Evolutionary conservation across 805 yeast species (phyloP).

Genomic region (Nakazawaea holstii): DNA sequence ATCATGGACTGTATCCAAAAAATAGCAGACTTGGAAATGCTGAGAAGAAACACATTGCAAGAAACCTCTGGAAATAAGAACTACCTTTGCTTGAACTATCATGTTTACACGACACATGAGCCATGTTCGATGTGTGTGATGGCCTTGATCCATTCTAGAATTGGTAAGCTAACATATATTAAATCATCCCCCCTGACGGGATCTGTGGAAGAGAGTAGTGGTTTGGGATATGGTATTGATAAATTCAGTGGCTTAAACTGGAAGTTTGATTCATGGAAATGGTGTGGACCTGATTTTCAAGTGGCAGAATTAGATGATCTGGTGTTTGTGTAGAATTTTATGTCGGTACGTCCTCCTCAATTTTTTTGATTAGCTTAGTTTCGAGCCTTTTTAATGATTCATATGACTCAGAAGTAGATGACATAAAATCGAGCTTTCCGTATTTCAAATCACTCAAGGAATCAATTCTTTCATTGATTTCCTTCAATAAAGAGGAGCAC

Average conservation of each 20-base stretch:
- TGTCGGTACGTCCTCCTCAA: no score
- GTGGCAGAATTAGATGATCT: constrained; percentile 8
- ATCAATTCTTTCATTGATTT: constrained; percentile 18
- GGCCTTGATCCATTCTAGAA: constrained; percentile 92
- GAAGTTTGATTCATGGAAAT: constrained; percentile 78
- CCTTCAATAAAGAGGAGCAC: constrained; percentile 13
- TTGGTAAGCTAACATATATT: constrained; percentile 62
- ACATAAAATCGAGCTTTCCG: constrained; percentile 18
- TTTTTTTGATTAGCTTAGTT: constrained; percentile 4
- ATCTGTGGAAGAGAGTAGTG: constrained; percentile 49
- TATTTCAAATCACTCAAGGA: constrained; percentile 24
- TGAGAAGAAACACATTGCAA: constrained; percentile 24
- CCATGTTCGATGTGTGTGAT: constrained; percentile 96
- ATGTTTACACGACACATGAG: constrained; percentile 87
- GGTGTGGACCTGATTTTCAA: constrained; percentile 40
- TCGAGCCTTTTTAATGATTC: constrained; percentile 18
- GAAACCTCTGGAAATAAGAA: constrained; percentile 12
- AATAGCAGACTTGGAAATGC: constrained; percentile 53
- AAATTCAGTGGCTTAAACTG: constrained; percentile 75
- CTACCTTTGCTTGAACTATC: constrained; percentile 72
- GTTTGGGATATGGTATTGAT: constrained; percentile 70
- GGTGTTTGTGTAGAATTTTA: not conserved
- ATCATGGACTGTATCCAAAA: constrained; percentile 63
- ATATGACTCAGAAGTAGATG: constrained; percentile 15
- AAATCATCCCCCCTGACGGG: constrained; percentile 46